These are phyloP conservation scores for Citrus maxima DNA, from an alignment of 345 rosid genomes.

Conservation along the genomic window DNA sequence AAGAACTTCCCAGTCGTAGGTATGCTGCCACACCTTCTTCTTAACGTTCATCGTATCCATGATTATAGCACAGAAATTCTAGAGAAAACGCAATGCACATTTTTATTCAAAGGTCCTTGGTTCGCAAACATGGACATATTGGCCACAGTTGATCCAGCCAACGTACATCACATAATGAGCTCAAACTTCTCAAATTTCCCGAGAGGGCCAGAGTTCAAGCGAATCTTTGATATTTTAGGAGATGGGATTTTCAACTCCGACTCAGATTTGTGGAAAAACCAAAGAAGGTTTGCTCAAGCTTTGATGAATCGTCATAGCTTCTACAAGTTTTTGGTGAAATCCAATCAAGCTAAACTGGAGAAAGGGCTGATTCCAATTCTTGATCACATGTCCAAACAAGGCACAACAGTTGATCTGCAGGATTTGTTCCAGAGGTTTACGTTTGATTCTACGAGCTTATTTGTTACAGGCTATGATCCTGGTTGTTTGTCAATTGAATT, in stretches of 20 bases:
- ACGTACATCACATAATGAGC: conserved; percentile 55
- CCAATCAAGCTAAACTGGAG: conserved; percentile 20
- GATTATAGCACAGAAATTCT: conserved; percentile 30
- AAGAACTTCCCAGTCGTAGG: conserved; percentile 55
- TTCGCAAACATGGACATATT: conserved; percentile 31
- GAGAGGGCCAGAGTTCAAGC: conserved; percentile 51
- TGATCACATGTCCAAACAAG: conserved; percentile 23
- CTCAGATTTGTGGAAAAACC: conserved; percentile 29
- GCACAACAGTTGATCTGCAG: conserved; percentile 28
- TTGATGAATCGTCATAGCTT: conserved; percentile 24
- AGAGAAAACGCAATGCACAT: conserved; percentile 24
- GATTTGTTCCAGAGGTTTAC: conserved; percentile 42
- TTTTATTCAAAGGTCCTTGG: conserved; percentile 36
- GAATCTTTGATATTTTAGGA: conserved; percentile 49
- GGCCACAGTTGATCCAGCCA: conserved; percentile 48
- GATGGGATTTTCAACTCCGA: conserved; percentile 42
- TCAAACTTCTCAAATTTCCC: conserved; percentile 54
- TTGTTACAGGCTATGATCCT: conserved; percentile 51
- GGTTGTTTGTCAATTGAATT: conserved; percentile 34
- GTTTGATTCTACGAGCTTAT: conserved; percentile 40
- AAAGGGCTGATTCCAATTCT: conserved; percentile 35
- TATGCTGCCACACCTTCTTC: conserved; percentile 43
- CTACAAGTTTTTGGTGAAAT: conserved; percentile 24
- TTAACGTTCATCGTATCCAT: conserved; percentile 28
- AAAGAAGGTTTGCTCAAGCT: conserved; percentile 26